Base-by-base conservation (phyloP, 345 rosid species). In the Populus nigra region DNA sequence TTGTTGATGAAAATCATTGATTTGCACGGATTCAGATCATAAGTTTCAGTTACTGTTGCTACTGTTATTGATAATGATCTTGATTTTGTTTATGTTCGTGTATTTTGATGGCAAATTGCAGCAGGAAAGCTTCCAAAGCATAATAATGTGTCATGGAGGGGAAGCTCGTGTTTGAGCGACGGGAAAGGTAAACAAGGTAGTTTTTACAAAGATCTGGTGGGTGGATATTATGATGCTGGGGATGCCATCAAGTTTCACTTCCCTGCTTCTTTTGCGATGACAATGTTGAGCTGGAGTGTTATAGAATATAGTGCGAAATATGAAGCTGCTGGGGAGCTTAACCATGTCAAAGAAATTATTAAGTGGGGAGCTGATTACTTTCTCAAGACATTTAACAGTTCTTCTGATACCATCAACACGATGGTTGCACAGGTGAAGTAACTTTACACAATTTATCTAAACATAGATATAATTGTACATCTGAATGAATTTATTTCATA, bases 261-360 rank as follows among this genome's bases (percentile, higher is more conserved):
- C 76, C 99, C 98, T 25, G 75, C 81, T 71, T 89, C 99, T 53
- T 96, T 92, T 84, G 88, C 99, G 75, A 88, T 96, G 91, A 96
- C 99, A 2, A 91, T 96, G 99, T 79, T 96, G 84, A 96, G 99
- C 76, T 96, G 98, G 98, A 94, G 98, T 76, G 98, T 96, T 29
- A 94, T 96, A 11, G 99, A 96, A 71, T 96, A 96, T 77, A 92
- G 98, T 67, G 93, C 91, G 4, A 94, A 96, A 71, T 96, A 91
- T 55, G 94, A 94, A 79, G 97, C 97, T 7, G 92, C 92, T 0
- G 97, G 97, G 0, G 99, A 96, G 95, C 97, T 96, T 43, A 82
- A 66, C 78, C 99, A 96, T 83, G 87, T 89, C 65, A 96, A 91
- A 77, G 99, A 94, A 1, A 77, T 96, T 69, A 96, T 96, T 83